A percentile compares a stretch with the other conserved stretches of the same genome.
Conservation (phyloP, 2,329 filamentous ascomycete genomes). For the Penicillium sp. region DNA sequence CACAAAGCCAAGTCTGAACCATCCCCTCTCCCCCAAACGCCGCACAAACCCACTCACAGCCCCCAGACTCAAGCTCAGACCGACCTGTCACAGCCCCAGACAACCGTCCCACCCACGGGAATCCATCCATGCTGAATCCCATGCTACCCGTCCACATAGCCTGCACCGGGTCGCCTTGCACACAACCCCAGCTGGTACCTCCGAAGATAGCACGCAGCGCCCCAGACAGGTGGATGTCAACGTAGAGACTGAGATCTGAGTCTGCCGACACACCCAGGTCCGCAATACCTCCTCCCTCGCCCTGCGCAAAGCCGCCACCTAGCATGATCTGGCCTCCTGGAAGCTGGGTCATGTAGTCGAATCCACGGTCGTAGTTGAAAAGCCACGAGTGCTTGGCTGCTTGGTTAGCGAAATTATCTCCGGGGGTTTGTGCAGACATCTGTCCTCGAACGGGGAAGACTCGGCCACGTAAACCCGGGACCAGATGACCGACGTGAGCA, state of each 20-base stretch:
- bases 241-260: conserved; percentile 27
- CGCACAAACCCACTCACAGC: conserved; percentile 30
- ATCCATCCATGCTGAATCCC: conserved; percentile 51
- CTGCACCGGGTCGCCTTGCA: conserved; percentile 22
- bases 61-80: not conserved
- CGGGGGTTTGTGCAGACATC: conserved; percentile 45
- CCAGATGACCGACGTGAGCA: conserved; percentile 52
- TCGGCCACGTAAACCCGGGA: conserved; percentile 46
- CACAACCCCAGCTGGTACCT: conserved; percentile 22
- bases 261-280: conserved; percentile 53
- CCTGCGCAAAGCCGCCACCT: conserved; percentile 53
- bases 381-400: conserved; percentile 52
- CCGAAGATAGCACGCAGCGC: conserved; percentile 29
- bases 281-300: conserved; percentile 44
- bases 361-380: conserved; percentile 48
- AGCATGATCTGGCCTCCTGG: conserved; percentile 52
- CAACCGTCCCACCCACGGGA: conserved; percentile 53
- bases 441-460: conserved; percentile 42
- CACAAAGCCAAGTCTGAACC: conserved; percentile 34
- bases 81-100: conserved; percentile 18
- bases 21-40: conserved; percentile 35
- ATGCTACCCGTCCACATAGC: conserved; percentile 46
- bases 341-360: conserved; percentile 55
- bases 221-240: conserved; percentile 30
- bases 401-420: conserved; percentile 27